Conservation (phyloP, 2,329 filamentous ascomycete genomes). For the Ophiobolus disseminans region DNA sequence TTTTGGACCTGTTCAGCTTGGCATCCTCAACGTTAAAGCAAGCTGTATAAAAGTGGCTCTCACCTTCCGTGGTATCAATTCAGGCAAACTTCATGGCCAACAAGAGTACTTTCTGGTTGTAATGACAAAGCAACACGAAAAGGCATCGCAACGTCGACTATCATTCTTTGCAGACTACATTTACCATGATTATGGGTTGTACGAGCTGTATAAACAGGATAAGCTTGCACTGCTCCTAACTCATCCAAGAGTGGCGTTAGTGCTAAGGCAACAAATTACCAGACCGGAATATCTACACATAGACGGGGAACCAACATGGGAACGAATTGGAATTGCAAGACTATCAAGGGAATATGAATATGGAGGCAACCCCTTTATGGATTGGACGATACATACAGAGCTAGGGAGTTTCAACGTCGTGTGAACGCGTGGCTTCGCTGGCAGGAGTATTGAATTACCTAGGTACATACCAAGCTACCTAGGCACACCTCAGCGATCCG, state of each 20-base stretch:
- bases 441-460: too few species aligned
- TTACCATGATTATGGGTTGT: not conserved
- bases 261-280: not conserved
- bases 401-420: not conserved
- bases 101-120: not conserved
- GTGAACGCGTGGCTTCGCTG: too few species aligned
- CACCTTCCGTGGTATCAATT: too few species aligned
- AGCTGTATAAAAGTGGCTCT: not conserved
- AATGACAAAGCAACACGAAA: not conserved
- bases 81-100: too few species aligned
- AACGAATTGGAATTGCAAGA: not conserved
- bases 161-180: not conserved
- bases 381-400: not conserved
- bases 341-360: not conserved
- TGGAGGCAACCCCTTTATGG: too few species aligned
- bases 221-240: not conserved
- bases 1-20: not conserved
- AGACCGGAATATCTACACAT: not conserved
- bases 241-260: not conserved
- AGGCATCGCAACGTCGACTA: not conserved
- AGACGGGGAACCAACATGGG: not conserved
- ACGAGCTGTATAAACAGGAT: not conserved
- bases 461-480: too few species aligned
- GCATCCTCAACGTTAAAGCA: not conserved
- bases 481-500: too few species aligned